A percentile compares a stretch with the other conserved stretches of the same genome.
Conservation (phyloP, 441 rosid species). For the Cnidoscolus chayamansa region DNA sequence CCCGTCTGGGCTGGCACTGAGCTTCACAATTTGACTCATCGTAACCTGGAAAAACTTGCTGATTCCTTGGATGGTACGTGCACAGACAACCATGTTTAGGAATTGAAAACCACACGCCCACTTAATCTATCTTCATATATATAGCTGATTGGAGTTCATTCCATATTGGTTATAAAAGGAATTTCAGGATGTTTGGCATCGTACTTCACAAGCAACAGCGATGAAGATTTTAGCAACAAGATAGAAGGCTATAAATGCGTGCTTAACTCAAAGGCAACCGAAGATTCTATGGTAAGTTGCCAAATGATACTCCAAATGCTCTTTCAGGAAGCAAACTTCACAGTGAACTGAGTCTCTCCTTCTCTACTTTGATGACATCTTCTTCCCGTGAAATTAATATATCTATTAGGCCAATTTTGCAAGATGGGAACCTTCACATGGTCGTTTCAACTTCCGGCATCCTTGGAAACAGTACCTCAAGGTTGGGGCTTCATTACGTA, state of each 20-base stretch:
- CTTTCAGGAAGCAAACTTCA: too few species aligned
- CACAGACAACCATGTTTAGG: neutral
- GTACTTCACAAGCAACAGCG: neutral
- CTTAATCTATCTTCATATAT: neutral
- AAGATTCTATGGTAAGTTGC: constrained; percentile 61
- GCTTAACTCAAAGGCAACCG: constrained; percentile 53
- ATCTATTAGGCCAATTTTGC: constrained; percentile 60
- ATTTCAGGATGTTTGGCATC: constrained; percentile 36
- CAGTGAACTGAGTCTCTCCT: too few species aligned
- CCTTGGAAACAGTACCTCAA: constrained; percentile 72
- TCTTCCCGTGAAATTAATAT: too few species aligned
- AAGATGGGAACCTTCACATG: constrained; percentile 83
- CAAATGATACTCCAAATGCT: too few species aligned
- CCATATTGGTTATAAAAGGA: neutral
- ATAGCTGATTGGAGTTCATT: too few species aligned
- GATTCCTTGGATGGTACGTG: constrained; percentile 62
- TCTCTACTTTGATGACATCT: too few species aligned
- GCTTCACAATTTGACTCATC: constrained; percentile 47
- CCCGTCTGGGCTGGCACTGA: constrained; percentile 94
- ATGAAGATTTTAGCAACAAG: constrained; percentile 24
- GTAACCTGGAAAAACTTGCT: constrained; percentile 60
- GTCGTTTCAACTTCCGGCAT: constrained; percentile 59
- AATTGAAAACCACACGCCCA: neutral
- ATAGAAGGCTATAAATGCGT: constrained; percentile 51
- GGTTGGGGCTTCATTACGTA: constrained; percentile 42